phyloP scores from a whole-genome alignment of 75 land plant genomes.

The Pinus taeda region DNA sequence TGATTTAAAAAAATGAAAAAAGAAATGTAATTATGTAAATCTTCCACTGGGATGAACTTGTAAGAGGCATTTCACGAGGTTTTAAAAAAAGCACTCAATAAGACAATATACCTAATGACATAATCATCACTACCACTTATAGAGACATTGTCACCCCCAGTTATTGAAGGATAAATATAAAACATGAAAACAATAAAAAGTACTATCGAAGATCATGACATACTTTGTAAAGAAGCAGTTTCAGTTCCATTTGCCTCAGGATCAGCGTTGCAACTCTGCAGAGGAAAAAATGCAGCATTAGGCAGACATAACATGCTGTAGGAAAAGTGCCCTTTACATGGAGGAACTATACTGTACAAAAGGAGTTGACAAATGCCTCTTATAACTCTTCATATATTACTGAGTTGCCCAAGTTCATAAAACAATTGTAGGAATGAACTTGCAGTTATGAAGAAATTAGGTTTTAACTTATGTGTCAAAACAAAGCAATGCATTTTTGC shows the following conservation, averaged over 20 bases:
- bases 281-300: neutral
- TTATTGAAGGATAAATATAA: neutral
- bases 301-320: neutral
- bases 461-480: neutral
- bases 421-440: neutral
- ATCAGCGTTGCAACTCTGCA: conserved; percentile 3
- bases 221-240: conserved; percentile 4
- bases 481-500: no score
- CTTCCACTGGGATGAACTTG: neutral
- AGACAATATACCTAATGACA: neutral
- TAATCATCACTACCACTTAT: neutral
- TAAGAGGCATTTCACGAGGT: neutral
- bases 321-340: neutral
- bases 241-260: neutral
- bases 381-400: neutral
- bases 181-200: neutral
- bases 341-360: neutral
- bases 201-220: neutral
- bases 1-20: no score
- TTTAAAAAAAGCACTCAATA: neutral
- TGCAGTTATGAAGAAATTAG: neutral
- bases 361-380: neutral
- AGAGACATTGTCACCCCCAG: neutral
- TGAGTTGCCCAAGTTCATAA: neutral
- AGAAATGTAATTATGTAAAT: neutral